A percentile compares a stretch with the other conserved stretches of the same genome.
These are phyloP conservation scores for Euphrasia arctica DNA, from an alignment of 305 asterid species.

Conservation along the genomic window DNA sequence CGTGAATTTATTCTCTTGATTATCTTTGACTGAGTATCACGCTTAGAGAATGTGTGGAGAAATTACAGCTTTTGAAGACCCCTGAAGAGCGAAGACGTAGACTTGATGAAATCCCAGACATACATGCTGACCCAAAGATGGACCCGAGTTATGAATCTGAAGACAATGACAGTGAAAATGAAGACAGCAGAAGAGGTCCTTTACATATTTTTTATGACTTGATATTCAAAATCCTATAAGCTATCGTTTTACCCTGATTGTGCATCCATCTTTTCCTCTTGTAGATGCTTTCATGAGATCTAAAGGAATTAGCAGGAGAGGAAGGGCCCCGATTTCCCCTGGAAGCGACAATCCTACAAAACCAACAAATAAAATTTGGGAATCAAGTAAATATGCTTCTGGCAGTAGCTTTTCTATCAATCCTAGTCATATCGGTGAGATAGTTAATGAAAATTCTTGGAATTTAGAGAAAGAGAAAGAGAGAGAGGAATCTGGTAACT, in stretches of 20 bases:
- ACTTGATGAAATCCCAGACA: constrained; percentile 80
- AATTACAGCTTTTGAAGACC: constrained; percentile 81
- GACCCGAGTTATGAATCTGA: constrained; percentile 90
- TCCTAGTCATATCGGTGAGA: constrained; percentile 41
- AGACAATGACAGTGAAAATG: constrained; percentile 70
- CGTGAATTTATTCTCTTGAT: constrained; percentile 9
- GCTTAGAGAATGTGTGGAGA: constrained; percentile 99
- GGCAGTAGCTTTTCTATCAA: constrained; percentile 41
- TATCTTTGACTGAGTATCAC: constrained; percentile 71
- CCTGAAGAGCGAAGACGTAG: constrained; percentile 97
- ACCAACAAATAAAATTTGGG: constrained; percentile 43
- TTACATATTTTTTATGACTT: constrained; percentile 18
- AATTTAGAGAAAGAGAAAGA: constrained; percentile 58
- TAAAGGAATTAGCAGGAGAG: constrained; percentile 68
- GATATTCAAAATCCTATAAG: constrained; percentile 14
- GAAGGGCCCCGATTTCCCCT: constrained; percentile 71
- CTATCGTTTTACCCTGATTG: constrained; percentile 14
- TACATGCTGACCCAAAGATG: constrained; percentile 95
- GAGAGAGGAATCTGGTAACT: constrained; percentile 37
- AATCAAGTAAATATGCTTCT: constrained; percentile 44
- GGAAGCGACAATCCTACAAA: constrained; percentile 53
- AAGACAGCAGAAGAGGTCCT: constrained; percentile 71
- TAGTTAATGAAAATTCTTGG: constrained; percentile 49
- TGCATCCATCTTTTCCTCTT: constrained; percentile 27
- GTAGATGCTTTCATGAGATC: constrained; percentile 64